Percentiles rank a stretch among this genome's conserved stretches.
These are phyloP conservation scores for Cyclocybe cylindracea DNA, from an alignment of 768 basidiomycete species.

Conservation along the genomic window DNA sequence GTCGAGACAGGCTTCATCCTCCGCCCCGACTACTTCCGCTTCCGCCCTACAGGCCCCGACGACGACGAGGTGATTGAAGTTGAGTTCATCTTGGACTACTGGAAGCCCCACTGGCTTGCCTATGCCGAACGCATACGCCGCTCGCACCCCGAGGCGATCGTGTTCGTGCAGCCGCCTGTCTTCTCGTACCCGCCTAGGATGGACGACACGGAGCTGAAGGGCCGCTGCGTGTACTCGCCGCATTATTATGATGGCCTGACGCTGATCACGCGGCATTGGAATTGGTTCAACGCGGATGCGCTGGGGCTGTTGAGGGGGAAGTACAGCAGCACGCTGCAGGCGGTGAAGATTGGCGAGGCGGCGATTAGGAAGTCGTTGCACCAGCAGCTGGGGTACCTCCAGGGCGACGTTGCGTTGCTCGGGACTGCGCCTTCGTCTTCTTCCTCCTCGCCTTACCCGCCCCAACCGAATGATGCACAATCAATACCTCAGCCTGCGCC, in stretches of 20 bases:
- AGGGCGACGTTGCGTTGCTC: conserved; percentile 68
- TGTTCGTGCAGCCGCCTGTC: conserved; percentile 92
- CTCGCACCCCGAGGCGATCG: conserved; percentile 78
- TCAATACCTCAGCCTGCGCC: not conserved
- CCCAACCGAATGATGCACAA: not conserved
- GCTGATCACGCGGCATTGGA: conserved; percentile 89
- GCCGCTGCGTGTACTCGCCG: conserved; percentile 71
- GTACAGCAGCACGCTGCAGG: conserved; percentile 45
- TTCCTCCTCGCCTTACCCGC: not conserved
- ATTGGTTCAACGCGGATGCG: conserved; percentile 95
- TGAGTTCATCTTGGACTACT: conserved; percentile 78
- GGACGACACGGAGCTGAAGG: conserved; percentile 55
- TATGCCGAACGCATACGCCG: conserved; percentile 61
- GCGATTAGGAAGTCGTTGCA: conserved; percentile 83
- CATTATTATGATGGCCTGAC: conserved; percentile 98
- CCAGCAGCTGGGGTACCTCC: conserved; percentile 79
- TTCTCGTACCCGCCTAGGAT: conserved; percentile 76
- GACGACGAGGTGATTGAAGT: conserved; percentile 40
- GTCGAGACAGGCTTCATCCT: conserved; percentile 64
- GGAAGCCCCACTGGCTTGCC: conserved; percentile 67
- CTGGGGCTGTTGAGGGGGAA: conserved; percentile 88
- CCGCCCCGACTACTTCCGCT: conserved; percentile 74
- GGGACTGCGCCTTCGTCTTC: conserved; percentile 25
- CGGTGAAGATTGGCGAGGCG: conserved; percentile 74
- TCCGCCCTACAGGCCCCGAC: conserved; percentile 25